A percentile compares a stretch with the other conserved stretches of the same genome.
These are phyloP conservation scores for Candida awuae DNA, from an alignment of 805 yeast genomes.

Conservation along the genomic window DNA sequence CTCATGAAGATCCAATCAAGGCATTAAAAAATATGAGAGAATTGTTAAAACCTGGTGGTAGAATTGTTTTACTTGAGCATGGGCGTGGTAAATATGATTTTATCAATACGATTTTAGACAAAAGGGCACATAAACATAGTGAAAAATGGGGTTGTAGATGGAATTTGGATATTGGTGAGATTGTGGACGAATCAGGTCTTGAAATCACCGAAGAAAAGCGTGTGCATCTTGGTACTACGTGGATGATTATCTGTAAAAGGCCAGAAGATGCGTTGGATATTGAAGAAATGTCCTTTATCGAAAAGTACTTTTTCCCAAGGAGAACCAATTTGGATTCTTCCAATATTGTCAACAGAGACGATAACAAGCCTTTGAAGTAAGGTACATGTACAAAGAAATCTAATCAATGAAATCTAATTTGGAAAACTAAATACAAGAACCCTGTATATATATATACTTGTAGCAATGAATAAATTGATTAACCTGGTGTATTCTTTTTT, in stretches of 20 bases:
- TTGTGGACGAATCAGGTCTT: constrained; percentile 75
- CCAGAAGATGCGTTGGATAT: constrained; percentile 53
- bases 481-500: too few relatives aligned
- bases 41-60: constrained; percentile 81
- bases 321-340: constrained; percentile 28
- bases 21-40: constrained; percentile 68
- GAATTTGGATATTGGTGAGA: constrained; percentile 89
- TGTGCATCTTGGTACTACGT: constrained; percentile 87
- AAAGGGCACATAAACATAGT: constrained; percentile 74
- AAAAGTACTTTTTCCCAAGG: constrained; percentile 37
- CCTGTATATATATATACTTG: too few relatives aligned
- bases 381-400: not conserved
- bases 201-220: constrained; percentile 74
- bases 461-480: too few relatives aligned
- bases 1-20: constrained; percentile 85
- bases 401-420: not conserved
- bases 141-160: constrained; percentile 96
- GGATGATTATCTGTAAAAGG: constrained; percentile 70
- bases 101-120: constrained; percentile 73
- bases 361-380: constrained; percentile 2
- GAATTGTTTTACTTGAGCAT: constrained; percentile 82
- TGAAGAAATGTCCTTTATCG: constrained; percentile 42
- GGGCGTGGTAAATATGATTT: constrained; percentile 79
- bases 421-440: too few relatives aligned
- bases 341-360: constrained; percentile 8